These are phyloP conservation scores for Silene vulgaris DNA, from an alignment of 179 eudicot genomes.

Conservation along the genomic window DNA sequence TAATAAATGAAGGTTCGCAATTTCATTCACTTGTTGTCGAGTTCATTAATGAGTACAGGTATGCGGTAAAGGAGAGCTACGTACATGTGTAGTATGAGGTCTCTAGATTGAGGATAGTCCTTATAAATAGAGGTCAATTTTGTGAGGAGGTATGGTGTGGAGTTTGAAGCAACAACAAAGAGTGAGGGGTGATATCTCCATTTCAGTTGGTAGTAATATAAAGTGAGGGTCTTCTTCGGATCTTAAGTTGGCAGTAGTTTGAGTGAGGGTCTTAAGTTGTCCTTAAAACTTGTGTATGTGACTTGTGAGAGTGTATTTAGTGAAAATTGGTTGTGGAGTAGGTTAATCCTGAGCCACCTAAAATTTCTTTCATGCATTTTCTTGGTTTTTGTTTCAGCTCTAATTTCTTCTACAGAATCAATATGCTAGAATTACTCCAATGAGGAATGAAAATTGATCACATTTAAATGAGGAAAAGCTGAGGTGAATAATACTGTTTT, in stretches of 20 bases:
- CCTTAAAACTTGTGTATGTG: too few relatives aligned
- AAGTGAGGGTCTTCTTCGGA: not conserved
- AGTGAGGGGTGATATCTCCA: not conserved
- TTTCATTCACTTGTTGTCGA: not conserved
- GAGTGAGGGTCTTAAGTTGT: not conserved
- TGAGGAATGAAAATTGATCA: not conserved
- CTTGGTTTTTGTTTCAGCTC: too few relatives aligned
- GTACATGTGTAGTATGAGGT: not conserved
- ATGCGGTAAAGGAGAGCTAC: not conserved
- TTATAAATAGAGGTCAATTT: not conserved
- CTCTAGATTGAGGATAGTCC: not conserved
- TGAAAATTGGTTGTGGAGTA: too few relatives aligned
- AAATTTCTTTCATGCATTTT: too few relatives aligned
- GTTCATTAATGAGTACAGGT: not conserved
- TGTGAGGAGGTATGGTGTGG: not conserved
- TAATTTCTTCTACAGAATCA: too few relatives aligned
- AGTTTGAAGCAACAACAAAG: not conserved
- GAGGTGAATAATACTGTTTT: not conserved
- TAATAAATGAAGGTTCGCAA: not conserved
- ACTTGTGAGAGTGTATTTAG: too few relatives aligned
- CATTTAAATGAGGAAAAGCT: conserved; percentile 7
- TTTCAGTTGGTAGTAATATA: not conserved
- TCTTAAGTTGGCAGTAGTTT: not conserved
- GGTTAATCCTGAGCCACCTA: too few relatives aligned
- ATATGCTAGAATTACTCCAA: not conserved